A percentile compares a stretch with the other conserved stretches of the same genome.
Evolutionary conservation across 2,329 filamentous ascomycete genomes (phyloP).

Genomic region (Penicillium sp.): DNA sequence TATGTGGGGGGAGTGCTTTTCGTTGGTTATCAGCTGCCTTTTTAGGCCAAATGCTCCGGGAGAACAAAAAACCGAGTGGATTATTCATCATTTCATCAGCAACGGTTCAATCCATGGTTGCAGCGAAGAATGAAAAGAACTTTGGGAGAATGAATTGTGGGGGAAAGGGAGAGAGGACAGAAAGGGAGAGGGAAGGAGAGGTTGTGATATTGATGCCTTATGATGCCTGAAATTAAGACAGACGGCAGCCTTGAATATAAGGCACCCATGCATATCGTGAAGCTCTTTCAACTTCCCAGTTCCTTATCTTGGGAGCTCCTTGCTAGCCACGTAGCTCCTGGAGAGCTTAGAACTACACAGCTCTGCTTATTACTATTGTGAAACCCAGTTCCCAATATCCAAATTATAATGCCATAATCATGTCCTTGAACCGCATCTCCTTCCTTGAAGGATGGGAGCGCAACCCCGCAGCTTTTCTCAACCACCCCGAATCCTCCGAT

Average conservation of each 20-base stretch:
- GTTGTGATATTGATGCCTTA: slow-evolving; percentile 14
- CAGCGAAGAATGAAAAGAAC: not conserved
- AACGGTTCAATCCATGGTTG: not conserved
- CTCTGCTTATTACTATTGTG: not conserved
- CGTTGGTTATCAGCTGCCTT: slow-evolving; percentile 7
- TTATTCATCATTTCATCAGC: not conserved
- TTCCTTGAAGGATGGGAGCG: slow-evolving; percentile 48
- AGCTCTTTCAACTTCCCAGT: not conserved
- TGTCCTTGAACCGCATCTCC: slow-evolving; percentile 46
- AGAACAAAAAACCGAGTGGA: not conserved
- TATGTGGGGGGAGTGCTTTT: slow-evolving; percentile 1
- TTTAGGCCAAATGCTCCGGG: slow-evolving; percentile 1
- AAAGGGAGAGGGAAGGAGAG: not conserved
- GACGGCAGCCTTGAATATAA: not conserved
- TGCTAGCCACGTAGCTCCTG: not conserved
- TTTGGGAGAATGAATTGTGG: not conserved
- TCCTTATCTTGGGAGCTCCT: not conserved
- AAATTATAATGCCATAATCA: slow-evolving; percentile 20
- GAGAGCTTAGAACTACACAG: not conserved
- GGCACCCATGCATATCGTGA: not conserved
- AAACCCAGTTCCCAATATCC: not conserved
- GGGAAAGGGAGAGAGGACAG: not conserved
- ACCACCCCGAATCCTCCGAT: slow-evolving; percentile 23
- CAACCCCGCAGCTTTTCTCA: slow-evolving; percentile 29
- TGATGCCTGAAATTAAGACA: slow-evolving; percentile 12